A percentile compares a stretch with the other conserved stretches of the same genome.
phyloP scores from a whole-genome alignment of 306 rosid species.

The Trichosanthes cucumerina region DNA sequence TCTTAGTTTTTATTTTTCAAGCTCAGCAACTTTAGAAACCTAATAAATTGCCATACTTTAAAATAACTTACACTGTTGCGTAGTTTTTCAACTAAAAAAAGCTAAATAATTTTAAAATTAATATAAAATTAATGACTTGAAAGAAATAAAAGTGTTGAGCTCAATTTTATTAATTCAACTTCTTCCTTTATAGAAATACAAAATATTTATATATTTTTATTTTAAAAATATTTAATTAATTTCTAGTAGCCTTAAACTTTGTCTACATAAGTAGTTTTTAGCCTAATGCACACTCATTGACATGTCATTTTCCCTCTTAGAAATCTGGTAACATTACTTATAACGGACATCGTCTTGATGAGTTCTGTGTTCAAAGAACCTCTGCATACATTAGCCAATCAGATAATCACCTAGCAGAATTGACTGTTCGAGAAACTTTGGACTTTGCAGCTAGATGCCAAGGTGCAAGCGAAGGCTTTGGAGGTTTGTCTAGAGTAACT shows the following conservation, averaged over 20 bases:
- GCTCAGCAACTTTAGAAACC: too few species aligned
- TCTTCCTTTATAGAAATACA: neutral
- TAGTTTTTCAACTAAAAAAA: too few species aligned
- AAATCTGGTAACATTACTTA: slow-evolving; percentile 58
- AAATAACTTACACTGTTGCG: neutral
- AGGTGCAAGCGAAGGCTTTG: slow-evolving; percentile 66
- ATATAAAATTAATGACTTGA: neutral
- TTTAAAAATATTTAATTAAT: neutral
- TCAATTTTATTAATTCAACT: neutral
- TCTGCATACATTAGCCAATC: slow-evolving; percentile 89
- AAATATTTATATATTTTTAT: neutral
- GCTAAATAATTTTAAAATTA: too few species aligned
- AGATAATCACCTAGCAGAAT: slow-evolving; percentile 70
- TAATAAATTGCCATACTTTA: too few species aligned
- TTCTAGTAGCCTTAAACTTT: neutral
- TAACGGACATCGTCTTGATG: slow-evolving; percentile 47
- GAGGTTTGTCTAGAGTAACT: slow-evolving; percentile 31
- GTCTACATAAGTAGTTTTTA: neutral
- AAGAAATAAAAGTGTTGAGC: neutral
- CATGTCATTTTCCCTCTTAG: slow-evolving; percentile 17
- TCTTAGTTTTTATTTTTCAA: too few species aligned
- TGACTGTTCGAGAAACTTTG: slow-evolving; percentile 81
- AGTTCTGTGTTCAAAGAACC: slow-evolving; percentile 69
- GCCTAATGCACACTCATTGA: neutral
- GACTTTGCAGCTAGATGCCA: slow-evolving; percentile 95